phyloP scores from a whole-genome alignment of 1,284 basidiomycete genomes.

The Fistulina hepatica region DNA sequence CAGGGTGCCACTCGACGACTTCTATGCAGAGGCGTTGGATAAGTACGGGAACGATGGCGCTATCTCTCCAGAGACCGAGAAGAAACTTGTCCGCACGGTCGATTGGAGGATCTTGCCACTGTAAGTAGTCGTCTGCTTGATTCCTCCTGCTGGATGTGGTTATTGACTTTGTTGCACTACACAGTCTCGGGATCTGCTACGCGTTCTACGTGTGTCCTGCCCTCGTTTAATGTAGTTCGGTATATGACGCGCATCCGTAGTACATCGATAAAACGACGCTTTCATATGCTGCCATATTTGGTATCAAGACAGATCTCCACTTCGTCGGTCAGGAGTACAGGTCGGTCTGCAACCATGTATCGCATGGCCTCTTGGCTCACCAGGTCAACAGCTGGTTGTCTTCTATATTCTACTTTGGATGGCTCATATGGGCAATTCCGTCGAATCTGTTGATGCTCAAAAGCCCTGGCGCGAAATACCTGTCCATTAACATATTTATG shows the following conservation, averaged over 20 bases:
- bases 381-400: constrained; percentile 18
- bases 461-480: constrained; percentile 29
- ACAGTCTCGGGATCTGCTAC: constrained; percentile 12
- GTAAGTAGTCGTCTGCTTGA: not conserved
- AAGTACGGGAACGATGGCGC: constrained; percentile 14
- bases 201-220: constrained; percentile 10
- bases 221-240: not conserved
- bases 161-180: not conserved
- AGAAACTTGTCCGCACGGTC: constrained; percentile 13
- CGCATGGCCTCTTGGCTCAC: not conserved
- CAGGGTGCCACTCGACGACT: constrained; percentile 11
- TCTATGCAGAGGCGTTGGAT: constrained; percentile 16
- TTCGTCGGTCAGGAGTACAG: constrained; percentile 15
- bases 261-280: constrained; percentile 23
- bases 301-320: constrained; percentile 14
- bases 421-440: constrained; percentile 27
- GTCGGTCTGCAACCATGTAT: not conserved
- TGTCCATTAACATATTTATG: constrained; percentile 31
- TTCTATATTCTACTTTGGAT: constrained; percentile 29
- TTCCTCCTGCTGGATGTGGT: not conserved
- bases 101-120: constrained; percentile 13
- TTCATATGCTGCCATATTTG: constrained; percentile 15
- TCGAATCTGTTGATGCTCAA: constrained; percentile 34
- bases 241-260: not conserved
- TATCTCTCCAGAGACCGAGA: constrained; percentile 12